A percentile compares a stretch with the other conserved stretches of the same genome.
Conservation (phyloP, 352 stramenopile genomes). For the Halophytophthora polymorphica region DNA sequence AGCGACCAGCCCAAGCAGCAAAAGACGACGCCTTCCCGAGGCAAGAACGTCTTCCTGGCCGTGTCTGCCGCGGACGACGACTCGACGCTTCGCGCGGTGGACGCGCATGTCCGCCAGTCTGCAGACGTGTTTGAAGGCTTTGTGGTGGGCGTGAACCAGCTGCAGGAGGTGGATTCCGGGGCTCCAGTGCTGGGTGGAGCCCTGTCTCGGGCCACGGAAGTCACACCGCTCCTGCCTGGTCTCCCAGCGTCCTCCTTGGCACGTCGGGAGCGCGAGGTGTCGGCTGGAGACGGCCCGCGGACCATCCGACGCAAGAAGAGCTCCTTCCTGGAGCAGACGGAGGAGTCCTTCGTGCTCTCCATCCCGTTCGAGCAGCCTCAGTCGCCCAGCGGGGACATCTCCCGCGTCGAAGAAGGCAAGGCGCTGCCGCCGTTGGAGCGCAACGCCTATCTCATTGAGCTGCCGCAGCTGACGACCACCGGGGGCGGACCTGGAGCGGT, state of each 20-base stretch:
- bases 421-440: slow-evolving; percentile 37
- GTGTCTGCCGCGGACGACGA: slow-evolving; percentile 75
- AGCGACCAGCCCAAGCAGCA: not conserved
- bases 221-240: slow-evolving; percentile 53
- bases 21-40: slow-evolving; percentile 14
- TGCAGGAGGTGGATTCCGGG: slow-evolving; percentile 40
- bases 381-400: slow-evolving; percentile 5
- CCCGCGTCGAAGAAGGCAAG: slow-evolving; percentile 11
- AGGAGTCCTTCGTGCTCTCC: slow-evolving; percentile 78
- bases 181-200: slow-evolving; percentile 2
- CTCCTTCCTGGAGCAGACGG: slow-evolving; percentile 67
- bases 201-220: slow-evolving; percentile 35
- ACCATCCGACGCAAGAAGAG: slow-evolving; percentile 60
- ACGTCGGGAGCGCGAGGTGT: slow-evolving; percentile 15
- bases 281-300: slow-evolving; percentile 11
- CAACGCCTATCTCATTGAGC: slow-evolving; percentile 78
- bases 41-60: slow-evolving; percentile 76
- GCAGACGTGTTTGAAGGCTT: slow-evolving; percentile 75
- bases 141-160: slow-evolving; percentile 76
- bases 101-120: slow-evolving; percentile 42
- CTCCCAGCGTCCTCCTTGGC: slow-evolving; percentile 18
- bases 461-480: slow-evolving; percentile 46
- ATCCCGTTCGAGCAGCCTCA: slow-evolving; percentile 64
- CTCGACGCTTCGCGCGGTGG: slow-evolving; percentile 66
- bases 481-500: slow-evolving; percentile 21